Evolutionary conservation across 257 asterid genomes (phyloP).

Genomic region (Solanum acaule): DNA sequence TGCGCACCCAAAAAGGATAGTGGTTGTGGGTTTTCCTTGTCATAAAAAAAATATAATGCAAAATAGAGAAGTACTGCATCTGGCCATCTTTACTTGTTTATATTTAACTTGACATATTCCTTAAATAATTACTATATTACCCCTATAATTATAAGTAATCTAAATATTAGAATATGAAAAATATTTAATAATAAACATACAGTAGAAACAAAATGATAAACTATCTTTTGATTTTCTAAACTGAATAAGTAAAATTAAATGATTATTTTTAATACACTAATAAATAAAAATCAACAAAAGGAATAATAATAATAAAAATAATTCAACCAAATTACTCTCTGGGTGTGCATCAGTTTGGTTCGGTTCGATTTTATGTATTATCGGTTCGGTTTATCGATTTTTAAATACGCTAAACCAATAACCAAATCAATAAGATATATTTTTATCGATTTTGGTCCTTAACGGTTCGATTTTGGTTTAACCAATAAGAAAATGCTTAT

Average conservation of each 20-base stretch:
- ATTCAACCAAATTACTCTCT: background rate
- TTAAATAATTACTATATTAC: background rate
- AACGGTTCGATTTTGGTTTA: background rate
- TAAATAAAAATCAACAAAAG: background rate
- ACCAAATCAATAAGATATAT: no score
- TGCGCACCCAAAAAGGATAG: no score
- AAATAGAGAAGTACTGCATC: no score
- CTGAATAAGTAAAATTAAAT: background rate
- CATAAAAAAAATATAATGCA: no score
- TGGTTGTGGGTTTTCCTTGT: no score
- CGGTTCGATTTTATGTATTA: background rate
- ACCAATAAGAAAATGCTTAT: background rate
- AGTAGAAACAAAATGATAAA: background rate
- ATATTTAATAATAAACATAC: background rate
- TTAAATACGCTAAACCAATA: background rate
- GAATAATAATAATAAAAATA: no score
- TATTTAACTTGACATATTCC: background rate
- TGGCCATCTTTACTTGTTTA: background rate
- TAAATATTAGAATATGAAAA: background rate
- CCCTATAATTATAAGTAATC: background rate
- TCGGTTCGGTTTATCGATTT: rapidly evolving
- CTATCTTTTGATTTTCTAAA: background rate
- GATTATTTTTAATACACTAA: background rate
- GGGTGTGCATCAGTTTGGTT: background rate
- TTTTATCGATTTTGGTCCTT: background rate